Conservation (phyloP, 495 filamentous ascomycete species). For the Cairneyella variabilis region DNA sequence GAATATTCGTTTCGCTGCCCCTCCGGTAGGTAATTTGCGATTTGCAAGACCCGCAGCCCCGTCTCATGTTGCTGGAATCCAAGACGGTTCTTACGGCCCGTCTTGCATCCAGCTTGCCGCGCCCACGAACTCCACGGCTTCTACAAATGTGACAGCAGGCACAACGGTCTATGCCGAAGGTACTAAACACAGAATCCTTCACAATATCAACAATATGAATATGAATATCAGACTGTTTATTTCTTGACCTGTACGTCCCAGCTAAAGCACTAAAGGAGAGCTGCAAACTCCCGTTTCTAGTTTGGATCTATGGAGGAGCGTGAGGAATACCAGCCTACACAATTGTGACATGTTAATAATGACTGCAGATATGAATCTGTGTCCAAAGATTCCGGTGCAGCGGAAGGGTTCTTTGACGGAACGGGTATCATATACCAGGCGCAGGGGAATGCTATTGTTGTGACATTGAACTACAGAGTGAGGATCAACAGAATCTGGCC, state of each 20-base stretch:
- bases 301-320: conserved; percentile 57
- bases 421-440: conserved; percentile 40
- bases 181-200: too few species aligned
- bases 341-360: too few species aligned
- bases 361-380: too few species aligned
- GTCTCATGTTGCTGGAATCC: not conserved
- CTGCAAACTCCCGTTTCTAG: conserved; percentile 45
- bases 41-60: conserved; percentile 1
- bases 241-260: conserved; percentile 45
- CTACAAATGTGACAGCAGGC: too few species aligned
- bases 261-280: conserved; percentile 16
- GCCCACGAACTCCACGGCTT: conserved; percentile 3
- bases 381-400: too few species aligned
- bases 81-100: not conserved
- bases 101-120: not conserved
- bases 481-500: too few species aligned
- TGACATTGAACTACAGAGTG: conserved; percentile 60
- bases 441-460: conserved; percentile 49
- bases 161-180: too few species aligned
- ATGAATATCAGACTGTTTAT: conserved; percentile 44
- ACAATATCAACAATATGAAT: too few species aligned
- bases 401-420: conserved; percentile 47
- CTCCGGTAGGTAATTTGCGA: conserved; percentile 46
- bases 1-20: conserved; percentile 51
- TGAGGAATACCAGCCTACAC: too few species aligned